phyloP scores from a whole-genome alignment of 345 rosid genomes.

The Salix suchowensis region DNA sequence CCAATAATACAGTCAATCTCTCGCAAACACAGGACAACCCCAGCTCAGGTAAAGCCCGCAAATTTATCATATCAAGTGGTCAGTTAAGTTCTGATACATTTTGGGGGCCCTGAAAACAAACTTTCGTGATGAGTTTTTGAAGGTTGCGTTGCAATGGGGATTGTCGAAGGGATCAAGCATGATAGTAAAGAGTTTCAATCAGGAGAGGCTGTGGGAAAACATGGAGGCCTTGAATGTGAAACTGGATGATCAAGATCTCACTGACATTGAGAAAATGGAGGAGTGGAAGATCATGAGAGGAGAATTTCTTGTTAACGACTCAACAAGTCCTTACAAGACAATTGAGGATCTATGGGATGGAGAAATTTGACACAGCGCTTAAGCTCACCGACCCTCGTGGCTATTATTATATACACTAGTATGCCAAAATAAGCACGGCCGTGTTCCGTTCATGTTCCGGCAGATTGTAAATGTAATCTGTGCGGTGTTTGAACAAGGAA shows the following conservation, averaged over 20 bases:
- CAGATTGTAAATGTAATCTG: no score
- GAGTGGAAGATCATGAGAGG: conserved; percentile 84
- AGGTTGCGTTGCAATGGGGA: conserved; percentile 90
- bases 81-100: neutral
- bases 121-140: neutral
- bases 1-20: conserved; percentile 65
- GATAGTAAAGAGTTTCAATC: conserved; percentile 76
- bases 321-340: conserved; percentile 73
- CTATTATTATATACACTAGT: no score
- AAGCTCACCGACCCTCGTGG: no score
- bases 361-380: conserved; percentile 44
- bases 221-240: conserved; percentile 43
- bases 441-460: no score
- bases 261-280: conserved; percentile 47
- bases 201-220: conserved; percentile 62
- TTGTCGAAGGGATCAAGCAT: conserved; percentile 71
- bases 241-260: conserved; percentile 51
- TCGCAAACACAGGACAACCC: conserved; percentile 55
- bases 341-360: conserved; percentile 69
- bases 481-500: no score
- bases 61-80: neutral
- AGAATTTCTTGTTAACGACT: conserved; percentile 56
- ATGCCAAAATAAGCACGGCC: no score
- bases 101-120: neutral
- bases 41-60: conserved; percentile 54